Percentiles rank a stretch among this genome's conserved stretches.
Evolutionary conservation across 2,329 filamentous ascomycete genomes (phyloP).

Genomic region (Grosmannia clavigera): DNA sequence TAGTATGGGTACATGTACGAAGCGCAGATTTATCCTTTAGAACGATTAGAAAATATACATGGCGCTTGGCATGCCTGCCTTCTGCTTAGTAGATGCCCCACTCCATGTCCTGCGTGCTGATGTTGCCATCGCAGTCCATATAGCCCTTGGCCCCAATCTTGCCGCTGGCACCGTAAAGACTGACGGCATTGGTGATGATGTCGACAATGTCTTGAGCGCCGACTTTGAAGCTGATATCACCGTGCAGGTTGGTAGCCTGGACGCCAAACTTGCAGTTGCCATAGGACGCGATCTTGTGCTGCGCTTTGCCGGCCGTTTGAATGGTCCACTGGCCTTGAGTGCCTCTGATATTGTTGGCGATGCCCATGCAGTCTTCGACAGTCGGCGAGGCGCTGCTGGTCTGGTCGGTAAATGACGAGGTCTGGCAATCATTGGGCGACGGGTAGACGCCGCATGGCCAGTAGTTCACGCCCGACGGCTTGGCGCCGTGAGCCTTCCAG

Average conservation of each 20-base stretch:
- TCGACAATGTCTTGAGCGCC: conserved; percentile 25
- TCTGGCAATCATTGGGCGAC: conserved; percentile 16
- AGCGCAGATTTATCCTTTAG: too few relatives aligned
- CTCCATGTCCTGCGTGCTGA: conserved; percentile 7
- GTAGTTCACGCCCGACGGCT: conserved; percentile 7
- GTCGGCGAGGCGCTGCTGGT: conserved; percentile 21
- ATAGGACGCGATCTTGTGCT: conserved; percentile 16
- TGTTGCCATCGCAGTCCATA: conserved; percentile 19
- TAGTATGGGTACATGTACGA: too few relatives aligned
- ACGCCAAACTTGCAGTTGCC: conserved; percentile 23
- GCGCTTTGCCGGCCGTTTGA: conserved; percentile 7
- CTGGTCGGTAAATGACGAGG: conserved; percentile 21
- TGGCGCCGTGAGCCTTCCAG: conserved; percentile 16
- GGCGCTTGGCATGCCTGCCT: neutral
- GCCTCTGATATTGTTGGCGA: conserved; percentile 21
- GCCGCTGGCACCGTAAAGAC: conserved; percentile 15
- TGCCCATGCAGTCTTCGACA: conserved; percentile 21
- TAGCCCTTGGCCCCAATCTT: conserved; percentile 21
- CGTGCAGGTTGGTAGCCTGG: conserved; percentile 12
- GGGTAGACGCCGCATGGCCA: conserved; percentile 23
- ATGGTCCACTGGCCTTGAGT: conserved; percentile 11
- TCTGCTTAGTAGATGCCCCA: conserved; percentile 7
- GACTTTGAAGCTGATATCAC: conserved; percentile 19
- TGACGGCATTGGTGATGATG: conserved; percentile 20
- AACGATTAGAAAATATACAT: too few relatives aligned